phyloP scores from a whole-genome alignment of 257 asterid species.

The Solanum bulbocastanum region DNA sequence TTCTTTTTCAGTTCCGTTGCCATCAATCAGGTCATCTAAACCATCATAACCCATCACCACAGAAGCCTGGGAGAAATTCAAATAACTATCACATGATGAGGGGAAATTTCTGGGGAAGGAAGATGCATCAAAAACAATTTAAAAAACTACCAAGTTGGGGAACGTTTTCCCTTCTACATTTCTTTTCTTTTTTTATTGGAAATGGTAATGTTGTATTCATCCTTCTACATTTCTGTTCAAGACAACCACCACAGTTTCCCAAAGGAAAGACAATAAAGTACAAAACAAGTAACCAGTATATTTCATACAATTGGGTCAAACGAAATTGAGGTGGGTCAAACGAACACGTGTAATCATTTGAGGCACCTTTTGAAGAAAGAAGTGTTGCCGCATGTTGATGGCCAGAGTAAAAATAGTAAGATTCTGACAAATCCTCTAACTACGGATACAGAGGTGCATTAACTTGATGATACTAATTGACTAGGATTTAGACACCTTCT shows the following conservation, averaged over 20 bases:
- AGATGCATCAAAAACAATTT: neutral
- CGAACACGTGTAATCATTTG: neutral
- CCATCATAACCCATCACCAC: conserved; percentile 51
- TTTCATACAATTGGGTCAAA: neutral
- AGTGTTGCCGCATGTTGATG: neutral
- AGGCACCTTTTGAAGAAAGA: neutral
- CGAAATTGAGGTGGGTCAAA: neutral
- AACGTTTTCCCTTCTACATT: neutral
- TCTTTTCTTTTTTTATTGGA: neutral
- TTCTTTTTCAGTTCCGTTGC: conserved; percentile 27
- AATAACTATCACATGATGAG: neutral
- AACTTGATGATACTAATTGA: neutral
- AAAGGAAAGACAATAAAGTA: neutral
- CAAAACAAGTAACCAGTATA: neutral
- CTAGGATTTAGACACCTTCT: neutral
- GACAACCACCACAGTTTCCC: neutral
- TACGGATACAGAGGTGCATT: neutral
- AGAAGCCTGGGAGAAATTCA: conserved; percentile 51
- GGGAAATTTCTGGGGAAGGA: neutral
- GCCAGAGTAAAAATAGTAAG: neutral
- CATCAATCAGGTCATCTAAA: conserved; percentile 45
- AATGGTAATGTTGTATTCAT: neutral
- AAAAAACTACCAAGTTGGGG: neutral
- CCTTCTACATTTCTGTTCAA: neutral
- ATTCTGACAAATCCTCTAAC: neutral